phyloP scores from a whole-genome alignment of 1,284 basidiomycete species.

The Ceratobasidium sp. region DNA sequence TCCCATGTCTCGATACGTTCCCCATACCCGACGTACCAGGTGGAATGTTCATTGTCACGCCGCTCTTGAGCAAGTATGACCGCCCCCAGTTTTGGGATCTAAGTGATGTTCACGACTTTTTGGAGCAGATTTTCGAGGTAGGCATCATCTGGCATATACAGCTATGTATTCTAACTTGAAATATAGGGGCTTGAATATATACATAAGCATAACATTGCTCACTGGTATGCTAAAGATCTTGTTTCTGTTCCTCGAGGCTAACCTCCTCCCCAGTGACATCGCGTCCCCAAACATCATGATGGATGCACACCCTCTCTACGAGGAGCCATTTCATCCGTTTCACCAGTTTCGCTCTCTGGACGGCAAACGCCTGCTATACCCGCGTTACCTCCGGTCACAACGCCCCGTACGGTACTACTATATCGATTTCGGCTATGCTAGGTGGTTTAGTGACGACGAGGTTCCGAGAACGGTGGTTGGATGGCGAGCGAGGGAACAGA shows the following conservation, averaged over 20 bases:
- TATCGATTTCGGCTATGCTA: conserved; percentile 25
- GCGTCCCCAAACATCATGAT: conserved; percentile 28
- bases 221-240: conserved; percentile 1
- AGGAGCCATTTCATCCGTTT: conserved; percentile 32
- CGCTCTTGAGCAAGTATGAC: conserved; percentile 32
- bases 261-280: background rate
- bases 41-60: conserved; percentile 28
- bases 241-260: background rate
- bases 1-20: conserved; percentile 32
- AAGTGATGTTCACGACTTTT: conserved; percentile 30
- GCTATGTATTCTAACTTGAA: background rate
- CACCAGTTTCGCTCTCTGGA: background rate
- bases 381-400: background rate
- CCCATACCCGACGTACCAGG: conserved; percentile 22
- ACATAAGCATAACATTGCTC: conserved; percentile 11
- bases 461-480: background rate
- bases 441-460: background rate
- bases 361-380: background rate
- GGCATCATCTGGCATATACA: background rate
- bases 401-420: conserved; percentile 16
- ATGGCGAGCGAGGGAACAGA: background rate
- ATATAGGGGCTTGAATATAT: conserved; percentile 26
- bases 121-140: conserved; percentile 43
- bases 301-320: conserved; percentile 29
- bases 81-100: conserved; percentile 31